Conservation (phyloP, 2,329 filamentous ascomycete genomes). For the Orbilia ellipsospora region DNA sequence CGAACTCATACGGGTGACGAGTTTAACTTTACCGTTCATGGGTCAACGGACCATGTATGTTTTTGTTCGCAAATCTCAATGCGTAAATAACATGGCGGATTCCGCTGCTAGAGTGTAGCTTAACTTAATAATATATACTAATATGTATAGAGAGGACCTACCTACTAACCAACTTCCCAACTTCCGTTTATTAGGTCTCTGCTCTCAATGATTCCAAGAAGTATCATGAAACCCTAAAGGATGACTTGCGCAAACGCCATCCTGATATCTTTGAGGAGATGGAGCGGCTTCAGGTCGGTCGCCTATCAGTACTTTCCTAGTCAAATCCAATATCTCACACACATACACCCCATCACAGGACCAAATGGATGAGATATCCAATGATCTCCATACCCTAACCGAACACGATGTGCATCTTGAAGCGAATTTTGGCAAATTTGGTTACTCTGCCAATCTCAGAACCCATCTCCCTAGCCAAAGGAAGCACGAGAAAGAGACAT, state of each 20-base stretch:
- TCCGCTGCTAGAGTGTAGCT: no score
- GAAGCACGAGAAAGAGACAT: conserved; percentile 55
- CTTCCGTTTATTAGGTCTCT: conserved; percentile 10
- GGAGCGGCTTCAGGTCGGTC: conserved; percentile 36
- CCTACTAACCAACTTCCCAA: background rate
- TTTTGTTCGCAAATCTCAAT: no score
- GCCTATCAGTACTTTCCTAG: background rate
- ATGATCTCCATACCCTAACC: conserved; percentile 36
- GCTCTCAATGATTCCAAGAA: conserved; percentile 31
- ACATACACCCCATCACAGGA: conserved; percentile 1
- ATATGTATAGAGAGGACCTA: no score
- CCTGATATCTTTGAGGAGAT: conserved; percentile 48
- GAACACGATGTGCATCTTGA: conserved; percentile 65
- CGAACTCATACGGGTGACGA: conserved; percentile 27
- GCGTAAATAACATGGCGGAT: no score
- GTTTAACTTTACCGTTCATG: conserved; percentile 50
- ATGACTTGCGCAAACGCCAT: conserved; percentile 32
- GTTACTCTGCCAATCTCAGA: conserved; percentile 70
- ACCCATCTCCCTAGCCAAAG: conserved; percentile 63
- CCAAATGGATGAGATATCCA: conserved; percentile 48
- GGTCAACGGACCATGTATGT: conserved; percentile 63
- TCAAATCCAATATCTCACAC: background rate
- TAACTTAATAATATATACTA: no score
- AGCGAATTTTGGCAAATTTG: conserved; percentile 73
- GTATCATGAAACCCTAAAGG: conserved; percentile 60